These are phyloP conservation scores for Malania oleifera DNA, from an alignment of 164 flowering plant species.

Conservation along the genomic window DNA sequence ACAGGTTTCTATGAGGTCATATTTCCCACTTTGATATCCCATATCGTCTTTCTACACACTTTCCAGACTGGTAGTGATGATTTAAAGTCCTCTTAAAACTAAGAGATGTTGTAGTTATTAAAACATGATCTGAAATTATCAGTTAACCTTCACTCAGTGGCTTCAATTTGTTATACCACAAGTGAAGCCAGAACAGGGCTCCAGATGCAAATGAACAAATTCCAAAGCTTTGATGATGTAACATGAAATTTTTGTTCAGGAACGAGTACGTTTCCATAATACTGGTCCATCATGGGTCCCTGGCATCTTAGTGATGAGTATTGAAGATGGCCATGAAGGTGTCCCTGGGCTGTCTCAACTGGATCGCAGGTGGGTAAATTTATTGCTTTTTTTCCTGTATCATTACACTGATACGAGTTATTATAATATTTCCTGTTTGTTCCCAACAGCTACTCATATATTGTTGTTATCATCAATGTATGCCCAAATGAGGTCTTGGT, in stretches of 20 bases:
- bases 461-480: constrained; percentile 63
- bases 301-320: constrained; percentile 86
- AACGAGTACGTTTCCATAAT: constrained; percentile 76
- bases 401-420: neutral
- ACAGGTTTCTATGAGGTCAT: too few relatives aligned
- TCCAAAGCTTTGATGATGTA: too few relatives aligned
- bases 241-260: constrained; percentile 33
- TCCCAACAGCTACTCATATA: constrained; percentile 56
- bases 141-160: too few relatives aligned
- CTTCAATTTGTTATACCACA: too few relatives aligned
- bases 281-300: constrained; percentile 71
- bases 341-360: constrained; percentile 67
- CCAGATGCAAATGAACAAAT: too few relatives aligned
- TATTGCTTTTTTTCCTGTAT: neutral
- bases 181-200: too few relatives aligned
- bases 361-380: constrained; percentile 62
- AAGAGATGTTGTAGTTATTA: too few relatives aligned
- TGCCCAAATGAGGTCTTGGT: constrained; percentile 51
- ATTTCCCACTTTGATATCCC: too few relatives aligned
- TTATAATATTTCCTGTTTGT: constrained; percentile 1
- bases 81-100: too few relatives aligned
- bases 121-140: too few relatives aligned
- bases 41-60: too few relatives aligned
- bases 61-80: too few relatives aligned
- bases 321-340: constrained; percentile 87